These are phyloP conservation scores for Calonectria pseudoreteaudii DNA, from an alignment of 2,329 filamentous ascomycete genomes.

Conservation along the genomic window DNA sequence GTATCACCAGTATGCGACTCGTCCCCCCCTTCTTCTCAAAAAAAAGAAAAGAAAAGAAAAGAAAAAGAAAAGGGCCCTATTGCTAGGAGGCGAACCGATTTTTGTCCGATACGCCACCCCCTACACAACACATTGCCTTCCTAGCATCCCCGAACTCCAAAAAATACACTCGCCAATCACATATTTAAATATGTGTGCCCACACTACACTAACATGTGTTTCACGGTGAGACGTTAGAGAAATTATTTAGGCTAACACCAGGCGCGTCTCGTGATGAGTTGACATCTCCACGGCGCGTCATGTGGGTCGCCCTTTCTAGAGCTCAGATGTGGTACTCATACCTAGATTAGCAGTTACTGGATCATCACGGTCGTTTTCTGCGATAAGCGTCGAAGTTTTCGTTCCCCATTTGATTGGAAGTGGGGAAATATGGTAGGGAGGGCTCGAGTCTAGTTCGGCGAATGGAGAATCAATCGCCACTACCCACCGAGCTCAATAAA, in stretches of 20 bases:
- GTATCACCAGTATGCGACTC: not conserved
- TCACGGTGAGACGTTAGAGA: not conserved
- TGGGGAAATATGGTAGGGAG: not conserved
- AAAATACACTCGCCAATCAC: no score
- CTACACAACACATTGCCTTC: not conserved
- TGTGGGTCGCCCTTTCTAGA: not conserved
- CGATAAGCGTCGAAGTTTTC: not conserved
- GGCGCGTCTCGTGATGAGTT: not conserved
- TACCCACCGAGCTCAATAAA: not conserved
- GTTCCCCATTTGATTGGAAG: constrained; percentile 3
- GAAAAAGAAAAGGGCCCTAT: not conserved
- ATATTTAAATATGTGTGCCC: no score
- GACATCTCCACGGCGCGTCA: not conserved
- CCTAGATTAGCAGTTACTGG: not conserved
- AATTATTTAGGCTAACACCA: not conserved
- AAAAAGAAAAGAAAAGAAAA: not conserved
- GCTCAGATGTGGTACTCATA: not conserved
- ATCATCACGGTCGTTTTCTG: not conserved
- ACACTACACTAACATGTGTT: not conserved
- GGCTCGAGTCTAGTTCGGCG: not conserved
- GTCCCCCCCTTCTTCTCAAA: not conserved
- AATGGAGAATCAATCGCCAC: constrained; percentile 5
- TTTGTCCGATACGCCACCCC: not conserved
- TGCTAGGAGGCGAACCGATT: not conserved
- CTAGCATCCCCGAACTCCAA: no score